phyloP scores from a whole-genome alignment of 306 rosid genomes.

The Hylodesmum podocarpum region DNA sequence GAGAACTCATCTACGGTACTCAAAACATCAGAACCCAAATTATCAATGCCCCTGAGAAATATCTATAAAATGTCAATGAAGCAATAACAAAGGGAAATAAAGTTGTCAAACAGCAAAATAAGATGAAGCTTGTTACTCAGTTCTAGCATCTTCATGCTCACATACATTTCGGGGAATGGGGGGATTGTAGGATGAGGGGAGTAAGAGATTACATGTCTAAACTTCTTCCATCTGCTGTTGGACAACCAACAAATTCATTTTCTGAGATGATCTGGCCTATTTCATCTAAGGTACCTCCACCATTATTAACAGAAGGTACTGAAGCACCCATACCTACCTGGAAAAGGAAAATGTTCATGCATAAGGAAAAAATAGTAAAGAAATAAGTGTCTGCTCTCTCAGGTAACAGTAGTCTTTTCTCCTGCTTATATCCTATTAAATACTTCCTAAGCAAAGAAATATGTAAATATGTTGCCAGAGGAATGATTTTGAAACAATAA shows the following conservation, averaged over 20 bases:
- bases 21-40: conserved; percentile 56
- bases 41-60: conserved; percentile 55
- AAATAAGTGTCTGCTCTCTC: not conserved
- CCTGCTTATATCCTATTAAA: not conserved
- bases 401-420: not conserved
- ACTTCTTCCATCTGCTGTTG: conserved; percentile 45
- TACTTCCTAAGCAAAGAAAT: conserved; percentile 17
- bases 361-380: conserved; percentile 16
- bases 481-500: not conserved
- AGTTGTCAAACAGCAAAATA: conserved; percentile 3
- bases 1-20: conserved; percentile 46
- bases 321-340: conserved; percentile 56
- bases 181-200: conserved; percentile 15
- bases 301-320: conserved; percentile 43
- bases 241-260: conserved; percentile 32
- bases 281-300: conserved; percentile 41
- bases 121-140: not conserved
- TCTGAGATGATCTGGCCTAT: conserved; percentile 41
- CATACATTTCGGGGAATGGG: conserved; percentile 11
- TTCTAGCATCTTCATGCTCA: conserved; percentile 14
- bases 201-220: conserved; percentile 57
- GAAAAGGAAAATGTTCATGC: conserved; percentile 26
- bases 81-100: conserved; percentile 29
- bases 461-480: conserved; percentile 19
- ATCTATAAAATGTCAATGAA: conserved; percentile 38